phyloP scores from a whole-genome alignment of 768 basidiomycete species.

The Kwoniella botswanensis region DNA sequence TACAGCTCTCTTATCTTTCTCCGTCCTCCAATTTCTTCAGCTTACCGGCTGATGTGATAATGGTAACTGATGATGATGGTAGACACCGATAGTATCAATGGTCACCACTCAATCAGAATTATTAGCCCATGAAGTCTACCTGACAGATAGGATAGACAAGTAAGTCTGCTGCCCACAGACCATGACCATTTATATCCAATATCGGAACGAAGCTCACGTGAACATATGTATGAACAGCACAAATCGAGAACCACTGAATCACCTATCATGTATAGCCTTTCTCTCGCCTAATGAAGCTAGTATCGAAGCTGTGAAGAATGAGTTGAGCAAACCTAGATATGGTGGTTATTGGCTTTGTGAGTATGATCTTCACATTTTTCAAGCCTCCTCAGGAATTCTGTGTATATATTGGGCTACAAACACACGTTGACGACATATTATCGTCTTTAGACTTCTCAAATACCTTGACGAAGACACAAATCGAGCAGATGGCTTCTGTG shows the following conservation, averaged over 20 bases:
- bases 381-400: no score
- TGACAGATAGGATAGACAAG: slow-evolving; percentile 98
- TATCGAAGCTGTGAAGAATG: slow-evolving; percentile 78
- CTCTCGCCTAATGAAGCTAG: slow-evolving; percentile 81
- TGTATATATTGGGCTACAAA: no score
- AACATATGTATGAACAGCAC: slow-evolving; percentile 20
- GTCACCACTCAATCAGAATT: slow-evolving; percentile 92
- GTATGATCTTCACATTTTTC: slow-evolving; percentile 63
- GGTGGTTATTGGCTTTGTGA: slow-evolving; percentile 99
- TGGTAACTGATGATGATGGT: no score
- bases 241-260: slow-evolving; percentile 85
- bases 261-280: slow-evolving; percentile 97
- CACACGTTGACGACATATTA: not conserved
- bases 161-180: slow-evolving; percentile 47
- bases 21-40: no score
- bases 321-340: slow-evolving; percentile 88
- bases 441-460: slow-evolving; percentile 84
- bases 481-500: slow-evolving; percentile 88
- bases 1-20: not conserved
- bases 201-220: not conserved
- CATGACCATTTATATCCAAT: no score
- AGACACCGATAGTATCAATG: slow-evolving; percentile 93
- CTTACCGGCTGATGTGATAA: no score
- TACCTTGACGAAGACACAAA: slow-evolving; percentile 81
- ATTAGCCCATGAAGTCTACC: slow-evolving; percentile 92